Evolutionary conservation across 352 stramenopile genomes (phyloP).

Genomic region (Phytophthora europaea): DNA sequence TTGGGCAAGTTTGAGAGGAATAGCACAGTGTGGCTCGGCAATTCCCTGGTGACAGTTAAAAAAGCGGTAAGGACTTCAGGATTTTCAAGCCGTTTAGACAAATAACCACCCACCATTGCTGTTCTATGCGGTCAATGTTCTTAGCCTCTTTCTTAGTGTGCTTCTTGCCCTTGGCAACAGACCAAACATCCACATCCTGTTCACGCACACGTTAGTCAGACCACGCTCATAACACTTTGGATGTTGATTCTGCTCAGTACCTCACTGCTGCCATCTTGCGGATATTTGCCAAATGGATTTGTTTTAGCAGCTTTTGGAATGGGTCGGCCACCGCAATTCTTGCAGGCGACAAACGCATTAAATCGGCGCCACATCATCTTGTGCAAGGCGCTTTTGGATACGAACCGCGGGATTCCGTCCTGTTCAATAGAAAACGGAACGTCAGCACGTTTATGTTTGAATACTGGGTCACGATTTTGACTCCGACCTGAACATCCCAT

Average conservation of each 20-base stretch:
- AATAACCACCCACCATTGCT: conserved; percentile 50
- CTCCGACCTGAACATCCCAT: conserved; percentile 65
- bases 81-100: not conserved
- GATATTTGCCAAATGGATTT: conserved; percentile 20
- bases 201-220: not conserved
- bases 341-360: conserved; percentile 75
- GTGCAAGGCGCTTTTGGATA: conserved; percentile 58
- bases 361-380: conserved; percentile 76
- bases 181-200: conserved; percentile 78
- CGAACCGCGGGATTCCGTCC: conserved; percentile 70
- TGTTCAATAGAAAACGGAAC: conserved; percentile 11
- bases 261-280: conserved; percentile 26
- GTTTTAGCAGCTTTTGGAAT: conserved; percentile 41
- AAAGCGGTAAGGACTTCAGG: not conserved
- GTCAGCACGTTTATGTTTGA: not conserved
- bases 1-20: conserved; percentile 85
- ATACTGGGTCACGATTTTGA: not conserved
- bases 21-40: conserved; percentile 55
- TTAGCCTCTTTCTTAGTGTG: conserved; percentile 55
- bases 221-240: not conserved
- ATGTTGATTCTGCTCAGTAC: conserved; percentile 6
- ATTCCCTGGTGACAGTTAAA: conserved; percentile 39
- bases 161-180: conserved; percentile 54
- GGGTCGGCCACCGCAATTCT: conserved; percentile 70
- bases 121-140: conserved; percentile 53